These are phyloP conservation scores for Silene latifolia DNA, from an alignment of 148 eudicot genomes.

Conservation along the genomic window DNA sequence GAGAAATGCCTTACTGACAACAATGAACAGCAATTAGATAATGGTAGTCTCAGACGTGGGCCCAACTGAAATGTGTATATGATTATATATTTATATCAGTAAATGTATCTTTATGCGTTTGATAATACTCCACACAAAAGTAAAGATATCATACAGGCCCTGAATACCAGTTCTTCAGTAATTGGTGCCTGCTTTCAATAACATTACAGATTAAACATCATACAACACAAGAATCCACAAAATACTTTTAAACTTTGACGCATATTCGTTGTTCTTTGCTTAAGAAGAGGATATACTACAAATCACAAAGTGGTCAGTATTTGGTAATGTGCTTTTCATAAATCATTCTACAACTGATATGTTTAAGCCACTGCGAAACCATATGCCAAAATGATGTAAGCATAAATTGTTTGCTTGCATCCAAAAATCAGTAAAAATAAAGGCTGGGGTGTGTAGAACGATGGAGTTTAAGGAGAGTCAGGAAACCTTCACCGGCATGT, in stretches of 20 bases:
- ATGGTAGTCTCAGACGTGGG: too few species aligned
- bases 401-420: not conserved
- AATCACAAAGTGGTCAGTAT: not conserved
- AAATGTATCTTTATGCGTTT: too few species aligned
- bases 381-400: not conserved
- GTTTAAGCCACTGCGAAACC: not conserved
- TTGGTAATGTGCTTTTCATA: not conserved
- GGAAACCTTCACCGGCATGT: too few species aligned
- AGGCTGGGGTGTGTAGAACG: too few species aligned
- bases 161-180: conserved; percentile 91
- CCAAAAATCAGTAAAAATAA: not conserved
- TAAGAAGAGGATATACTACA: not conserved
- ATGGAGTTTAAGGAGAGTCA: too few species aligned
- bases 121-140: conserved; percentile 93
- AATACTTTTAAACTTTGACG: not conserved
- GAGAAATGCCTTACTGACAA: too few species aligned
- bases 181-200: conserved; percentile 69
- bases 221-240: not conserved
- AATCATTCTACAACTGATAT: not conserved
- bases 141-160: conserved; percentile 96
- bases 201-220: conserved; percentile 8
- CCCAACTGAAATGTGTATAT: too few species aligned
- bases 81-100: too few species aligned
- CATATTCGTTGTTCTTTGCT: not conserved
- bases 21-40: too few species aligned